These are phyloP conservation scores for Closterium sp. DNA, from an alignment of 139 green algal species.

Conservation along the genomic window DNA sequence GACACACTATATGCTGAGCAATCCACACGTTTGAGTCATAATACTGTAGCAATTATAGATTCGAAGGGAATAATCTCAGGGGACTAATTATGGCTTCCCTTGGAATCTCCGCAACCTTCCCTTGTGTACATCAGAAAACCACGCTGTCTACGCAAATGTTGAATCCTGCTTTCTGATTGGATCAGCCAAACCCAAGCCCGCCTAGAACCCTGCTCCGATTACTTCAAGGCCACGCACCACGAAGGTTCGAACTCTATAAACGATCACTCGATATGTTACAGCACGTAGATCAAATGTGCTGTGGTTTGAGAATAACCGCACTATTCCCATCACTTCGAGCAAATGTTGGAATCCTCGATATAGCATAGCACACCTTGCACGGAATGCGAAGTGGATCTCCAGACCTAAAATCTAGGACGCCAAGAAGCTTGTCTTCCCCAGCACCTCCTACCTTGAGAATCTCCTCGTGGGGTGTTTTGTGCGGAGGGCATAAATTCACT, in stretches of 20 bases:
- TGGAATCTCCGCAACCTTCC: neutral
- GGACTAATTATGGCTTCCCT: neutral
- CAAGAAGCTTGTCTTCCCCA: neutral
- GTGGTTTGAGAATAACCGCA: no score
- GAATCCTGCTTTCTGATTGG: no score
- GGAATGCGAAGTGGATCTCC: no score
- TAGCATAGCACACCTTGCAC: neutral
- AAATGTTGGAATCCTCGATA: neutral
- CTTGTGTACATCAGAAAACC: no score
- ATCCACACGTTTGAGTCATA: no score
- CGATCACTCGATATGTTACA: neutral
- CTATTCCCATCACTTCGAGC: no score
- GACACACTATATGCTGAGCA: neutral
- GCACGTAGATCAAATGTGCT: no score
- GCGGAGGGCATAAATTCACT: no score
- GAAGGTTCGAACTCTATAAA: neutral
- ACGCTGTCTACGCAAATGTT: no score
- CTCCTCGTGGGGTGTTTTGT: no score
- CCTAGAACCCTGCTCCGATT: neutral
- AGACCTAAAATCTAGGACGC: neutral
- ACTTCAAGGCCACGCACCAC: neutral
- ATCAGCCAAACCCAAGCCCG: no score
- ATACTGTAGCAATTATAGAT: neutral
- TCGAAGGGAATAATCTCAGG: neutral
- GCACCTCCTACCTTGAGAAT: no score